phyloP scores from a whole-genome alignment of 208 protist species.

The Borovskyia barvae region DNA sequence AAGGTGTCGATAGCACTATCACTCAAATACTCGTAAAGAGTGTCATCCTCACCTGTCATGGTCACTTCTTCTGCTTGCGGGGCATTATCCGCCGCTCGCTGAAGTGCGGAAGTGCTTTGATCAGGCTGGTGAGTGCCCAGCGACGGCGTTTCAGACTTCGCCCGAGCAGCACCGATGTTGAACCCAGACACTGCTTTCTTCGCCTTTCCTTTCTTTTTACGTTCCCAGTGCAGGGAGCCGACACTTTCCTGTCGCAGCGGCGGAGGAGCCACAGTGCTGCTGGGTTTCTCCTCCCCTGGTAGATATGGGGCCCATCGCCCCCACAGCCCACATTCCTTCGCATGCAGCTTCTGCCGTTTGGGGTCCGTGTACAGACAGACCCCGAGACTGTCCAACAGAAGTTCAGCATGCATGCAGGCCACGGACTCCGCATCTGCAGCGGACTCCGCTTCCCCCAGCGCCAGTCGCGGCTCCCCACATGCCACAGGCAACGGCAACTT shows the following conservation, averaged over 20 bases:
- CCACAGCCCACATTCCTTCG: conserved; percentile 42
- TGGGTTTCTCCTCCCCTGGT: conserved; percentile 12
- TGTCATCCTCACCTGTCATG: background rate
- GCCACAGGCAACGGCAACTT: conserved; percentile 62
- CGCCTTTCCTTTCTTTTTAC: conserved; percentile 18
- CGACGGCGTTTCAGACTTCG: too few relatives aligned
- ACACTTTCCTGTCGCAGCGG: conserved; percentile 65
- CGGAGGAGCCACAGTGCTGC: conserved; percentile 64
- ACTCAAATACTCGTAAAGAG: conserved; percentile 28
- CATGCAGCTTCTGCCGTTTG: conserved; percentile 58
- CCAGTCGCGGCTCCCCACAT: conserved; percentile 73
- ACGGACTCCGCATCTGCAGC: conserved; percentile 62
- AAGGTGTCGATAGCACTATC: conserved; percentile 68
- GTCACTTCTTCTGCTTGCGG: too few relatives aligned
- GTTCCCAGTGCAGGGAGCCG: conserved; percentile 70
- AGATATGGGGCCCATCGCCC: conserved; percentile 60
- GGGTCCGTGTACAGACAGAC: conserved; percentile 71
- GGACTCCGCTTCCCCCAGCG: conserved; percentile 66
- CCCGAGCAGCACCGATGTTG: too few relatives aligned
- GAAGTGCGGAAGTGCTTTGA: too few relatives aligned
- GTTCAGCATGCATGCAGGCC: conserved; percentile 88
- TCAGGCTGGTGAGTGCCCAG: too few relatives aligned
- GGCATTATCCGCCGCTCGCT: too few relatives aligned
- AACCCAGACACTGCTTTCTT: background rate
- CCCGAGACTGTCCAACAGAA: conserved; percentile 85